Evolutionary conservation across 176 grass and related monocot genomes (phyloP).

Genomic region (Olyra latifolia): DNA sequence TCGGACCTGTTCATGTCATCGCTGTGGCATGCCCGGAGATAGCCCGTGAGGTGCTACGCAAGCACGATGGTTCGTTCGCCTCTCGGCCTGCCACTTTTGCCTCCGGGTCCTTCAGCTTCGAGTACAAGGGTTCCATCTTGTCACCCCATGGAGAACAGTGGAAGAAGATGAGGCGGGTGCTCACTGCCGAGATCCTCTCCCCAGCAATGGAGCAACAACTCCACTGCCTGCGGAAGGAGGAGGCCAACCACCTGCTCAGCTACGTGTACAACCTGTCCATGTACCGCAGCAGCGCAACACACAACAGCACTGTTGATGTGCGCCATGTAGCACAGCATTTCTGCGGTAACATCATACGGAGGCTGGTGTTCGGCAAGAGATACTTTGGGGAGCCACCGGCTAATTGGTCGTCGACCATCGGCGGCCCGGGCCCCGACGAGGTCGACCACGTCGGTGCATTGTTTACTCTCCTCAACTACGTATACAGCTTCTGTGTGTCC

Average conservation of each 20-base stretch:
- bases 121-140: background rate
- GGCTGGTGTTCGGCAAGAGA: slow-evolving; percentile 40
- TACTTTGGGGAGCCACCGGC: slow-evolving; percentile 11
- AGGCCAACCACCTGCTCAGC: slow-evolving; percentile 33
- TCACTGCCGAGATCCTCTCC: background rate
- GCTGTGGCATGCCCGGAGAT: background rate
- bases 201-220: background rate
- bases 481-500: slow-evolving; percentile 43
- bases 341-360: slow-evolving; percentile 38
- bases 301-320: background rate
- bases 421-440: slow-evolving; percentile 30
- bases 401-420: background rate
- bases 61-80: background rate
- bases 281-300: background rate
- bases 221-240: background rate
- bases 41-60: background rate
- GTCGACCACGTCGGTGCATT: slow-evolving; percentile 39
- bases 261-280: background rate
- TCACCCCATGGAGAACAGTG: background rate
- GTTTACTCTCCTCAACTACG: slow-evolving; percentile 7
- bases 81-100: background rate
- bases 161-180: slow-evolving; percentile 44
- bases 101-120: background rate
- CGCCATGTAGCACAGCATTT: slow-evolving; percentile 29
- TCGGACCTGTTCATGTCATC: background rate